Evolutionary conservation across 2,329 filamentous ascomycete species (phyloP), one percentile per base, ranked within the genome.

Genomic region (Passalora sequoiae): DNA sequence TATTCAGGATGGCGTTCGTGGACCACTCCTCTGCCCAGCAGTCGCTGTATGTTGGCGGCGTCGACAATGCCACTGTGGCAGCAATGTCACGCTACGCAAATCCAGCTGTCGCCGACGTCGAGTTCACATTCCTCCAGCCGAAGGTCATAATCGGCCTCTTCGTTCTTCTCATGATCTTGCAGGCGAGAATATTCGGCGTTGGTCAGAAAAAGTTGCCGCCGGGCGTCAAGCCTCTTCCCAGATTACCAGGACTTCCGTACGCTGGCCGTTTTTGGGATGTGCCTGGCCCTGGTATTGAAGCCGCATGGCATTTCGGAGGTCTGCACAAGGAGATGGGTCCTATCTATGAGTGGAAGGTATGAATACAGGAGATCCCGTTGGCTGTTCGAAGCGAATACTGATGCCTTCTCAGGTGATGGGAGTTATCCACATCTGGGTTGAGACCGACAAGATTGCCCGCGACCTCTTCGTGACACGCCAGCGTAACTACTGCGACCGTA

Each of bases 261-360:
- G 56, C 56, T 32, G 60, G 60, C 32, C 56, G 56, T 12, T 60
- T 60, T 44, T 63, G 60, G 60, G 60, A 59, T 40, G 57, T 63
- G 7, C 60, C 60, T 3, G 58, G 47, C 7, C 54, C 57, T 19
- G 60, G 60, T 47, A 58, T 60, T 22, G 60, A 61, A 40, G 54
- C 60, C 19, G 60, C 60, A 43, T 62, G 58, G 56, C 59, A 62
- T 44, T 63, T 63, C 36, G 60, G 60, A 24, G 54, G 43, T 15
- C 50, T 63, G 21, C 60, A 63, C 56, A 62, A 62, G 59, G 58
- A 56, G 35, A 54, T 55, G 20, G 60, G 60, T 4, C 60, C 60
- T 2, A 62, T 63, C 48, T 63, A 62, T 47, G 60, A 61, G 31
- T 63, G 60, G 60, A 58, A 59, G 47, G 55, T 58, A 17, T 38